Evolutionary conservation across 257 asterid species (phyloP).

Genomic region (Nicotiana undulata): DNA sequence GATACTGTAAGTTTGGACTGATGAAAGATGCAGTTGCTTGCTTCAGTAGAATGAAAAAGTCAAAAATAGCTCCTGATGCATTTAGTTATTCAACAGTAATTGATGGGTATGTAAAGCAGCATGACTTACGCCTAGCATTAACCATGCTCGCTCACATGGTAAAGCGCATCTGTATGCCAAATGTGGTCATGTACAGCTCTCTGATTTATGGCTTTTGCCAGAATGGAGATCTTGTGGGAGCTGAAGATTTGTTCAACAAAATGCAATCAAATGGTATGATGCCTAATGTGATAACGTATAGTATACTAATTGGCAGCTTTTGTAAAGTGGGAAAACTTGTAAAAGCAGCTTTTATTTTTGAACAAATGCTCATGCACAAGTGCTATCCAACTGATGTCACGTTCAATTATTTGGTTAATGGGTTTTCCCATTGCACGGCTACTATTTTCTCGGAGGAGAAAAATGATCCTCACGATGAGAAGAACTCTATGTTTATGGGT

Average conservation of each 20-base stretch:
- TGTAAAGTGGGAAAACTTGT: conserved; percentile 61
- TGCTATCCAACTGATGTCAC: conserved; percentile 76
- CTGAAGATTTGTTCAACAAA: conserved; percentile 45
- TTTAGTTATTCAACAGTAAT: conserved; percentile 76
- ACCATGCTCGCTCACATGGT: conserved; percentile 44
- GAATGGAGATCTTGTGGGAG: conserved; percentile 38
- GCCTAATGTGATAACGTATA: conserved; percentile 90
- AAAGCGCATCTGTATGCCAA: conserved; percentile 37
- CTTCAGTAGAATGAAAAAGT: conserved; percentile 42
- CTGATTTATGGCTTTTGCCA: conserved; percentile 72
- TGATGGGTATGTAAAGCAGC: conserved; percentile 77
- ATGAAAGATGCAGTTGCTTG: conserved; percentile 60
- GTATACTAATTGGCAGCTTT: conserved; percentile 58
- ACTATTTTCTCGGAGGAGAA: conserved; percentile 9
- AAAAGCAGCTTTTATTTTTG: conserved; percentile 59
- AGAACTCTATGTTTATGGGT: conserved; percentile 46
- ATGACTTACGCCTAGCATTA: conserved; percentile 50
- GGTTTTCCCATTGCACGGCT: conserved; percentile 38
- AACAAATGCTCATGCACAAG: conserved; percentile 63
- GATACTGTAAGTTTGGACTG: conserved; percentile 70
- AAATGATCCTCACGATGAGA: conserved; percentile 13
- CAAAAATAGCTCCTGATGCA: conserved; percentile 52
- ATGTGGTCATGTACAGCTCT: conserved; percentile 66
- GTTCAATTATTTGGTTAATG: conserved; percentile 67
- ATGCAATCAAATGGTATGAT: conserved; percentile 43